A percentile compares a stretch with the other conserved stretches of the same genome.
These are phyloP conservation scores for Globisporangium canariense DNA, from an alignment of 352 stramenopile species.

Conservation along the genomic window DNA sequence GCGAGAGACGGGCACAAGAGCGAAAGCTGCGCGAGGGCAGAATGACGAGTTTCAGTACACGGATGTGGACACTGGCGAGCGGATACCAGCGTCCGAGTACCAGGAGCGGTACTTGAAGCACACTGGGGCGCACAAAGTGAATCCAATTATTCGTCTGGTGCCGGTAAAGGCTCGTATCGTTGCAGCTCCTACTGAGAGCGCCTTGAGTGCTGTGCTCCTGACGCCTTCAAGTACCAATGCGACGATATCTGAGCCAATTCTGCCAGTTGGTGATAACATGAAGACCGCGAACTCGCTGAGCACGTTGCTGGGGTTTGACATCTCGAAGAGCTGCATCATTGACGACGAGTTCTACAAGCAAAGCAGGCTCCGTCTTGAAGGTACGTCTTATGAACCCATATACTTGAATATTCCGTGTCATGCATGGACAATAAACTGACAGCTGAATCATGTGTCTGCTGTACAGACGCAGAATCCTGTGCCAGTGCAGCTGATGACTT, in stretches of 20 bases:
- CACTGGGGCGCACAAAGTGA: conserved; percentile 25
- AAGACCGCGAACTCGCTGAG: conserved; percentile 10
- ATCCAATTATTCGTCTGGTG: conserved; percentile 33
- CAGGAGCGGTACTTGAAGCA: conserved; percentile 47
- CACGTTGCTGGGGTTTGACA: conserved; percentile 32
- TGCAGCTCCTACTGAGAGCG: not conserved
- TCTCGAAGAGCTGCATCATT: conserved; percentile 39
- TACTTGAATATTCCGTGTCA: not conserved
- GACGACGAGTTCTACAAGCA: conserved; percentile 31
- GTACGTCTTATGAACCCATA: not conserved
- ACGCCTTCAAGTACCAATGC: not conserved
- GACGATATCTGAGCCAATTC: not conserved
- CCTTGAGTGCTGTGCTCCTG: not conserved
- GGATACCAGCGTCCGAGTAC: conserved; percentile 36
- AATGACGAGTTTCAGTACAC: conserved; percentile 52
- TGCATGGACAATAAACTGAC: not conserved
- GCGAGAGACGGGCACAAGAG: conserved; percentile 34
- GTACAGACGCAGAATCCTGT: not conserved
- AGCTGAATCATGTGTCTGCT: not conserved
- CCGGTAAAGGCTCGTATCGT: not conserved
- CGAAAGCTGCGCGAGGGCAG: conserved; percentile 25
- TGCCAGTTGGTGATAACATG: not conserved
- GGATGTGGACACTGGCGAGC: conserved; percentile 34
- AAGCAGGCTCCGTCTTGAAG: not conserved
- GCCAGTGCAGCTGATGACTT: not conserved